Percentiles rank a stretch among this genome's conserved stretches.
Evolutionary conservation across 1,284 basidiomycete genomes (phyloP).

Genomic region (Irpex lacteus): DNA sequence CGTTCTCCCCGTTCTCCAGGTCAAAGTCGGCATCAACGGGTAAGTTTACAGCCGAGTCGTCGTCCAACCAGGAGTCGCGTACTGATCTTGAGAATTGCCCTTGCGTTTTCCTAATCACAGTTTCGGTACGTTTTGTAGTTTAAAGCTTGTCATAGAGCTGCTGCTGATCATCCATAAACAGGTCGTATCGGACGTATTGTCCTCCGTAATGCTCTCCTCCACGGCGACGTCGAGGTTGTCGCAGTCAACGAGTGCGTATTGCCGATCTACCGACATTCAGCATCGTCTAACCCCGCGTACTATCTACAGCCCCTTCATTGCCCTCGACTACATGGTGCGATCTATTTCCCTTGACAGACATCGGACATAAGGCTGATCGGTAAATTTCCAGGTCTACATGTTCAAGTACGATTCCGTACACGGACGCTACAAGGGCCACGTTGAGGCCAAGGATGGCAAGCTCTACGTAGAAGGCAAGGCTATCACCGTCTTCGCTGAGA

Average conservation of each 20-base stretch:
- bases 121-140: constrained; percentile 66
- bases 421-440: constrained; percentile 89
- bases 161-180: constrained; percentile 6
- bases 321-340: constrained; percentile 89
- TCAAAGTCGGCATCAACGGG: constrained; percentile 96
- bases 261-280: constrained; percentile 4
- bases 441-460: constrained; percentile 87
- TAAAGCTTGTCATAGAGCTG: not conserved
- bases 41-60: constrained; percentile 27
- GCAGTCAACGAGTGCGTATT: constrained; percentile 84
- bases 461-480: constrained; percentile 83
- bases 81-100: constrained; percentile 19
- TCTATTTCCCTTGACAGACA: constrained; percentile 2
- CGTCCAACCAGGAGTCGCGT: not conserved
- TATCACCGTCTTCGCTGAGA: constrained; percentile 84
- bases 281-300: constrained; percentile 14
- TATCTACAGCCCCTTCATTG: constrained; percentile 82
- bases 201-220: constrained; percentile 87
- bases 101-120: constrained; percentile 34
- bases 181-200: constrained; percentile 99
- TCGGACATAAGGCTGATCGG: not conserved
- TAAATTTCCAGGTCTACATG: constrained; percentile 82
- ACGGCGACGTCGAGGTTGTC: constrained; percentile 77
- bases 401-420: constrained; percentile 99
- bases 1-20: constrained; percentile 28